Evolutionary conservation across 805 yeast genomes (phyloP).

Genomic region (Yarrowia sp.): DNA sequence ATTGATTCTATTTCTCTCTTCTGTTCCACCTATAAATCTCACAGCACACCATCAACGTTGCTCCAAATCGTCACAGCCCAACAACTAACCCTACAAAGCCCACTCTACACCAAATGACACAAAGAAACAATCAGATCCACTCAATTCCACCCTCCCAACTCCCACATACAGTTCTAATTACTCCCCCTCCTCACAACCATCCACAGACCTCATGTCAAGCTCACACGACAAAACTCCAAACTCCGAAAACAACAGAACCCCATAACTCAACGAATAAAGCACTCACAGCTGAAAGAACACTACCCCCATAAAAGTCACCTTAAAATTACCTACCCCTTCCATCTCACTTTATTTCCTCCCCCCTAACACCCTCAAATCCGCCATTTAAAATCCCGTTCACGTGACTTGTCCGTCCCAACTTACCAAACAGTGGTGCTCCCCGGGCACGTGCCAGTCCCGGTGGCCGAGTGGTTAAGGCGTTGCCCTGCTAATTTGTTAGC

Average conservation of each 20-base stretch:
- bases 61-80: no score
- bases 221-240: no score
- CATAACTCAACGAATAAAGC: not conserved
- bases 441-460: slow-evolving; percentile 33
- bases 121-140: no score
- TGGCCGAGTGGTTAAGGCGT: slow-evolving; percentile 40
- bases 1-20: no score
- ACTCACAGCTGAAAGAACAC: not conserved
- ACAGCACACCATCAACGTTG: no score
- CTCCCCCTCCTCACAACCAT: no score
- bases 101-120: no score
- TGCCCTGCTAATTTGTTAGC: slow-evolving; percentile 38
- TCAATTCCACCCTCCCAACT: no score
- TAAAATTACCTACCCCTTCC: not conserved
- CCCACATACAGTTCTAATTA: no score
- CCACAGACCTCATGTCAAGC: no score
- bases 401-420: not conserved
- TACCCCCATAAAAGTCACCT: not conserved
- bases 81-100: no score
- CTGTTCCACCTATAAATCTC: no score
- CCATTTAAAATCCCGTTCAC: not conserved
- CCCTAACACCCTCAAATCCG: not conserved
- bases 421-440: not conserved
- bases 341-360: not conserved
- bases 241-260: not conserved